Conservation (phyloP, 345 rosid genomes). For the Salix caprea region DNA sequence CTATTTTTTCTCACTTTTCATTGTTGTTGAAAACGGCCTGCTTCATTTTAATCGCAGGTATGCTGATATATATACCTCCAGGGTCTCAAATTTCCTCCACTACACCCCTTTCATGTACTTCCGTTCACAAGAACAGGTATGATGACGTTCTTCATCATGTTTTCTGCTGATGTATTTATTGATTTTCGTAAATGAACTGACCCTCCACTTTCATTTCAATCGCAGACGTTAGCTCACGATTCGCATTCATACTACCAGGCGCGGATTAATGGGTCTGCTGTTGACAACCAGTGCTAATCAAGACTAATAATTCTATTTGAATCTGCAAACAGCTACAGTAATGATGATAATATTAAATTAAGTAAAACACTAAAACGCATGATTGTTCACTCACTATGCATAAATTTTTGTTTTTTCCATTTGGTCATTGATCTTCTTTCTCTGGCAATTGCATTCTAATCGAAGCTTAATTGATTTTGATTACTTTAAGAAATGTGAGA, state of each 20-base stretch:
- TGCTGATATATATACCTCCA: slow-evolving; percentile 87
- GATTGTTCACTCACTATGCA: too few relatives aligned
- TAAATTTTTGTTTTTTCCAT: too few relatives aligned
- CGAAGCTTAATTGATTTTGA: too few relatives aligned
- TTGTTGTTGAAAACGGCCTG: background rate
- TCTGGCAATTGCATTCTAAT: too few relatives aligned
- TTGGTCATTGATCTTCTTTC: too few relatives aligned
- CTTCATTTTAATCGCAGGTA: slow-evolving; percentile 44
- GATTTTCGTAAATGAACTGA: background rate
- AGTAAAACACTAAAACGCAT: too few relatives aligned
- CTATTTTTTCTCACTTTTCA: background rate
- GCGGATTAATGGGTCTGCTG: slow-evolving; percentile 25
- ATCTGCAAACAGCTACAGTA: background rate
- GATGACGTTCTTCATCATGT: background rate
- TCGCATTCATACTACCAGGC: slow-evolving; percentile 38
- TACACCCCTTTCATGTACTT: slow-evolving; percentile 96
- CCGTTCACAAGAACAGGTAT: slow-evolving; percentile 90
- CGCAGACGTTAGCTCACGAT: slow-evolving; percentile 86
- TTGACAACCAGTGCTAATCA: background rate
- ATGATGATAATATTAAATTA: background rate
- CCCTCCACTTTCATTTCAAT: background rate
- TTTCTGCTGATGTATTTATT: background rate
- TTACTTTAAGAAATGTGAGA: too few relatives aligned
- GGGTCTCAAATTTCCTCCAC: slow-evolving; percentile 86
- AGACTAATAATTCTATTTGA: background rate